Base-by-base conservation (phyloP, 805 yeast species). In the Trichomonascus vanleenenianus region DNA sequence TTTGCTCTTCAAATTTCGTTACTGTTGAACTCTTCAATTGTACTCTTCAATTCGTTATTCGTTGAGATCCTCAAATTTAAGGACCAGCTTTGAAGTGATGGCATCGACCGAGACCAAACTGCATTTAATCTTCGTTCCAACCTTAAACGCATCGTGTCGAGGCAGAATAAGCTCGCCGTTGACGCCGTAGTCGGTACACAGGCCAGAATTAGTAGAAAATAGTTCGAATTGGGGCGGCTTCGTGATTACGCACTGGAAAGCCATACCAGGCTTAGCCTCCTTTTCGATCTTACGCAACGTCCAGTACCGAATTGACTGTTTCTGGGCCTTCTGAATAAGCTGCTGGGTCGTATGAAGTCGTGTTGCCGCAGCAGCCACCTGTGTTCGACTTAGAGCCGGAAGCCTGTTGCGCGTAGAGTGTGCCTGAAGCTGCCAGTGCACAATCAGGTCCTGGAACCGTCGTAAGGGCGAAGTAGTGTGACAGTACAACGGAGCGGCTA, bases 391-490 rank as follows among this genome's bases (percentile, higher is more conserved):
- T 16, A 51, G 36, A 27, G 43, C 34, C 3, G 30, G 19, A 14
- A 32, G 22, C 9, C 1, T 55, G 30, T 53, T 60, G 12, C 50
- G 51, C 2, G 50, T 51, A 12, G 81, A 46, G 44, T 57, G 61
- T 1, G 76, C 59, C 45, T 78, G 81, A 1, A 85, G 50, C 55
- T 84, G 91, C 77, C 89, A 76, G 56, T 89, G 97, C 56, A 82
- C 81, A 7, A 88, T 61, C 49, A 88, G 63, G 60, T 91, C 97
- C 5, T 83, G 80, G 53, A 76, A 83, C 52, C 97, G 70, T 60
- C 97, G 72, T 51, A 93, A 67, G 2, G 98, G 97, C 0, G 97
- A 88, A 0, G 97, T 89, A 7, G 85, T 81, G 15, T 86, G 83
- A 3, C 83, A 71, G 56, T 89, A 87, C 4, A 66, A 59, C 0